These are phyloP conservation scores for Emergomyces africanus DNA, from an alignment of 2,329 filamentous ascomycete genomes.

Conservation along the genomic window DNA sequence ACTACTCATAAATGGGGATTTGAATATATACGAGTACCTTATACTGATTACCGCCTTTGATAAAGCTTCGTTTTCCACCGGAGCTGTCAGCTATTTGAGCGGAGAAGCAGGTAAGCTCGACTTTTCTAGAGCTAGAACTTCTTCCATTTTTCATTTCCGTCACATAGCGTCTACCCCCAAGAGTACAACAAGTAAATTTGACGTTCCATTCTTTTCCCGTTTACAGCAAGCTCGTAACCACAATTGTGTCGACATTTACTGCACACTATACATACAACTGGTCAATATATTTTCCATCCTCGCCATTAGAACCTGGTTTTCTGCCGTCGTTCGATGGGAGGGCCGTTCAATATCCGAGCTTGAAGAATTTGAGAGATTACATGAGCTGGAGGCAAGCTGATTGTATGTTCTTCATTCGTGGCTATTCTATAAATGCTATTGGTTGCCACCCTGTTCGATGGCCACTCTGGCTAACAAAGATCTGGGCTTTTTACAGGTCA, in stretches of 20 bases:
- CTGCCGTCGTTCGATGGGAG: slow-evolving; percentile 87
- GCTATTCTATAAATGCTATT: background rate
- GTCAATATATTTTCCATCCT: slow-evolving; percentile 61
- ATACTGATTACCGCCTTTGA: background rate
- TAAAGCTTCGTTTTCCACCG: slow-evolving; percentile 79
- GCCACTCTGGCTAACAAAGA: background rate
- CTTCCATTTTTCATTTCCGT: background rate
- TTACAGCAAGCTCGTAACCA: slow-evolving; percentile 73
- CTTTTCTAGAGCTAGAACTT: background rate
- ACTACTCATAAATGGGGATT: background rate
- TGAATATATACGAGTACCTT: background rate
- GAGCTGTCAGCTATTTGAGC: slow-evolving; percentile 68
- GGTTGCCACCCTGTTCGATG: background rate
- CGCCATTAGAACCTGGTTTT: slow-evolving; percentile 51
- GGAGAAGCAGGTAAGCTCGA: slow-evolving; percentile 53
- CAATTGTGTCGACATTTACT: slow-evolving; percentile 85
- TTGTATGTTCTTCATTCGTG: slow-evolving; percentile 45
- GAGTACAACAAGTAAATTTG: background rate
- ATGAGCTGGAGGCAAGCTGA: slow-evolving; percentile 96
- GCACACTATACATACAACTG: slow-evolving; percentile 79
- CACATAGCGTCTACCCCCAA: background rate
- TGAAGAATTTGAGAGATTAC: slow-evolving; percentile 78
- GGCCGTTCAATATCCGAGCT: slow-evolving; percentile 76
- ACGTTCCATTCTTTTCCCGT: background rate
- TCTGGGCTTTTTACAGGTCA: slow-evolving; percentile 47